Base-by-base conservation (phyloP, 352 stramenopile species). In the Blastocystis sp. region DNA sequence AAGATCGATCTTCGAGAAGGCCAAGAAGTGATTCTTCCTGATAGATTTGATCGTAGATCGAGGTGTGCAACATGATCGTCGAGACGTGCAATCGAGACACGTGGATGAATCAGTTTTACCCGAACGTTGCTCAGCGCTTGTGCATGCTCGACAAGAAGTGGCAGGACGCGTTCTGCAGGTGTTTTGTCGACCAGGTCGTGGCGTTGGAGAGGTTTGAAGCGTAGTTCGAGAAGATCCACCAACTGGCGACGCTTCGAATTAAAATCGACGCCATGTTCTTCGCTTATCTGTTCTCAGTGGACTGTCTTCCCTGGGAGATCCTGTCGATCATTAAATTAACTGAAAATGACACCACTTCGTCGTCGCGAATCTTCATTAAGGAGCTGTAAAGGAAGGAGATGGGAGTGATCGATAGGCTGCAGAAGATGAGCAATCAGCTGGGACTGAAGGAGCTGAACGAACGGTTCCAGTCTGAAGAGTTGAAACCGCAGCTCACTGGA, bases 351-450 rank as follows among this genome's bases (percentile, higher is more conserved):
- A 99, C 97, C 41, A 99, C 96, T n/a, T 98, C 95, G 24, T 98
- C 95, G 3, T 98, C 94, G 56, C 95, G 97, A 92, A 99, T 99
- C 91, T 99, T 99, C 91, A 96, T 99, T 91, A 99, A 99, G 93
- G 98, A 99, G 90, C 91, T 99, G 47, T 95, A 95, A n/a, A 43
- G 69, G 68, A 75, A 90, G 59, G 5, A 54, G 30, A 37, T 9
- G 13, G 24, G 16, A 18, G 20, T 62, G 9, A 79, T 26, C 11
- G 11, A n/a, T 78, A 89, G 78, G 53, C 66, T 90, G 53, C 96
- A 99, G 91, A 97, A 99, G 91, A 95, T 99, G 24, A 96, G 95
- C 34, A 95, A 99, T 91, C 95, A 98, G 66, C 93, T 99, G 90
- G 97, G 97, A 41, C 94, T 99, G 68, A 94, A 94, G 78, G 98